Conservation (phyloP, 2,329 filamentous ascomycete species). For the Fusarium nurragi region DNA sequence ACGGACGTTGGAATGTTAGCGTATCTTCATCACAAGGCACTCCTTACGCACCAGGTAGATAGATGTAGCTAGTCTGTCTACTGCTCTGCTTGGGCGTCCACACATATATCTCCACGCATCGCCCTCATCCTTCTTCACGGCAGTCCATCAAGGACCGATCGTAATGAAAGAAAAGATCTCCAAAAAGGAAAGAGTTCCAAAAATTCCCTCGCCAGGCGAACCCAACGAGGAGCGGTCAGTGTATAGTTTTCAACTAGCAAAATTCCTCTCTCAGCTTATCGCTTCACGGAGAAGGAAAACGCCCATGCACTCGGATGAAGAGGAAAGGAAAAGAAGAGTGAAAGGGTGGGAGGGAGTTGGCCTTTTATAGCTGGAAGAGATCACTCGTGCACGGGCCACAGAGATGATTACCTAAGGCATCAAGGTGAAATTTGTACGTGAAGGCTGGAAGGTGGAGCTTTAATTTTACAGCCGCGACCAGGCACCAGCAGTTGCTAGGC, state of each 20-base stretch:
- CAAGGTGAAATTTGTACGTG: conserved; percentile 16
- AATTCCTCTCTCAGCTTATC: conserved; percentile 81
- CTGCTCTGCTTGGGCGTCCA: too few species aligned
- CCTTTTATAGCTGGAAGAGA: conserved; percentile 48
- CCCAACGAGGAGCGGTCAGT: conserved; percentile 75
- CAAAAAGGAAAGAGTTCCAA: conserved; percentile 60
- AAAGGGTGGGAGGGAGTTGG: conserved; percentile 40
- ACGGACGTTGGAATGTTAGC: too few species aligned
- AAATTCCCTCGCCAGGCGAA: conserved; percentile 76
- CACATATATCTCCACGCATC: too few species aligned
- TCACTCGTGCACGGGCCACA: conserved; percentile 33
- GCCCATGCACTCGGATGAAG: conserved; percentile 73
- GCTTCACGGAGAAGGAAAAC: conserved; percentile 69
- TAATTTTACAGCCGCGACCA: conserved; percentile 20
- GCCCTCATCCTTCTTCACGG: conserved; percentile 54
- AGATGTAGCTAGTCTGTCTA: too few species aligned
- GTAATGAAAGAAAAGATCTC: conserved; percentile 55
- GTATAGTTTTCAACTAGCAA: conserved; percentile 89
- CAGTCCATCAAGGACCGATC: conserved; percentile 46
- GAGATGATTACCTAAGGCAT: conserved; percentile 33
- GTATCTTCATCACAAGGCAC: too few species aligned
- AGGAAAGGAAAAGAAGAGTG: conserved; percentile 57
- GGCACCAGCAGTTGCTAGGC: conserved; percentile 26
- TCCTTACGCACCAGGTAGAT: too few species aligned
- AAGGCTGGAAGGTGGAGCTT: conserved; percentile 19